Evolutionary conservation across 176 grass and related monocot species (phyloP), one percentile per base, ranked within the genome.

Genomic region (Chloris gayana): DNA sequence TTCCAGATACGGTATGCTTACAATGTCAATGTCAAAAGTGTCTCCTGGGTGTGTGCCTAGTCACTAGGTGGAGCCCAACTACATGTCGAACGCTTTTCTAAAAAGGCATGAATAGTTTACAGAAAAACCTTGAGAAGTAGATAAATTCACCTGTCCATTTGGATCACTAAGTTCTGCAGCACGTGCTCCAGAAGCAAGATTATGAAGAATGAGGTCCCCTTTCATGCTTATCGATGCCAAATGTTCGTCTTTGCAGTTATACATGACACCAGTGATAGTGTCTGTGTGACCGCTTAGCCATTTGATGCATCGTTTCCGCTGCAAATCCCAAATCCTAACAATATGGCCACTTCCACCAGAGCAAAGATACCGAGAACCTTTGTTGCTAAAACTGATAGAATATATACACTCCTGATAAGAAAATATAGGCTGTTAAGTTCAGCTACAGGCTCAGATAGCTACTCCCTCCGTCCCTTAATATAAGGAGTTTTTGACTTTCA

Each of bases 131-230:
- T 80, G n/a, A 78, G 26, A 29, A 60, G 74, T 59, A 37, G 65
- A 94, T 9, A 17, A 61, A 80, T 64, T 81, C 42, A 95, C 96
- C 90, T 99, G 96, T 53, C 92, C 92, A 86, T 99, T 90, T 95
- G 96, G 96, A 73, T 99, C 96, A 76, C 88, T 93, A 76, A 99
- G 89, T 88, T 99, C 96, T 77, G 92, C 86, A 78, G 92, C 86
- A 70, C 92, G 88, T 75, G 92, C 92, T 75, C 96, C 96, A 61
- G 96, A 99, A 82, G 92, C 86, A 89, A 99, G 96, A 86, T 99
- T 95, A 44, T 99, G 96, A 85, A 99, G 96, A 91, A 99, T 99
- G 53, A 99, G 92, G 78, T 99, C 96, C 37, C 96, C 96, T 57
- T 88, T 94, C 79, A 95, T 77, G 69, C 88, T 99, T 70, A 99